phyloP scores from a whole-genome alignment of 768 basidiomycete genomes.

The Calocybe indica region DNA sequence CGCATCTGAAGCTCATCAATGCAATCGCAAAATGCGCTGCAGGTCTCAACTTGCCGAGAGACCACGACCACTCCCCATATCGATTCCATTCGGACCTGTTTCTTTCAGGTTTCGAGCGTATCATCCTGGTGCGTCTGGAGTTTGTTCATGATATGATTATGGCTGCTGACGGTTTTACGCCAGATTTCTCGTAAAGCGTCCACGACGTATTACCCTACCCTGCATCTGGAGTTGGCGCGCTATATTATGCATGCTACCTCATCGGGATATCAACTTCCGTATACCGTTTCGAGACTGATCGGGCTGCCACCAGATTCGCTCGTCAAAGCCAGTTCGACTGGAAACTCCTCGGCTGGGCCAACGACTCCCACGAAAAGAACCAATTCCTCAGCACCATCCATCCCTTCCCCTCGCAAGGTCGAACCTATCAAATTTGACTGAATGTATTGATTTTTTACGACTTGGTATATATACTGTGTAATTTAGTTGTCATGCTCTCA shows the following conservation, averaged over 20 bases:
- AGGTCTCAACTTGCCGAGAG: constrained; percentile 58
- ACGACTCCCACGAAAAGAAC: constrained; percentile 19
- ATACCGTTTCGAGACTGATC: constrained; percentile 71
- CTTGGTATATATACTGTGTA: constrained; percentile 5
- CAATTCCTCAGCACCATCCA: constrained; percentile 15
- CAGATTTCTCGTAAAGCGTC: constrained; percentile 96
- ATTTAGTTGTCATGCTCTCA: background rate
- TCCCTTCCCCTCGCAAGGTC: constrained; percentile 36
- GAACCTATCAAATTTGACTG: constrained; percentile 39
- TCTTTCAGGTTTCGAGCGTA: constrained; percentile 86
- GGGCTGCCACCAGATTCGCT: constrained; percentile 69
- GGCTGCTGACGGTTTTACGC: background rate
- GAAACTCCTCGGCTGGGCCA: constrained; percentile 16
- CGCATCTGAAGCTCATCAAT: constrained; percentile 85
- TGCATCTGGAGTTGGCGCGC: constrained; percentile 90
- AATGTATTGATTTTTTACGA: constrained; percentile 3
- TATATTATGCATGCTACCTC: constrained; percentile 66
- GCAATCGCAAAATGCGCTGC: constrained; percentile 62
- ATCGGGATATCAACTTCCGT: constrained; percentile 75
- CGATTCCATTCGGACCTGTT: constrained; percentile 85
- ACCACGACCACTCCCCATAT: constrained; percentile 71
- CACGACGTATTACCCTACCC: constrained; percentile 85
- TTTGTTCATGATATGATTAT: background rate
- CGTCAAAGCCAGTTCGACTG: constrained; percentile 35
- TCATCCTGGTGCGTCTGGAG: constrained; percentile 63